These are phyloP conservation scores for Chamaecyparis obtusa DNA, from an alignment of 75 land plant genomes.

Conservation along the genomic window DNA sequence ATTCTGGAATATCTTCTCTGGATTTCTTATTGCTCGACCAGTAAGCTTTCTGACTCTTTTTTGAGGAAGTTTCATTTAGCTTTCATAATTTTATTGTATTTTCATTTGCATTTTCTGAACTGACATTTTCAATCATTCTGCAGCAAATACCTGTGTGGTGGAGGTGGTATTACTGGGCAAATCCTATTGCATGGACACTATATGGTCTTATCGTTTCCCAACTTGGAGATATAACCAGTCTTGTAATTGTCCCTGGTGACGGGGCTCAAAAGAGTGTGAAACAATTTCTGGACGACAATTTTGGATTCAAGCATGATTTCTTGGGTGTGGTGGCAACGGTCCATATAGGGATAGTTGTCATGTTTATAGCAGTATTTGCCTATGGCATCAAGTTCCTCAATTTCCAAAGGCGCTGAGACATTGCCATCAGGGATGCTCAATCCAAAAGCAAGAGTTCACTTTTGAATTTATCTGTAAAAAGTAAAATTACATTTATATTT, in stretches of 20 bases:
- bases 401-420: slow-evolving; percentile 63
- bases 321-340: slow-evolving; percentile 41
- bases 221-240: slow-evolving; percentile 39
- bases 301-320: slow-evolving; percentile 60
- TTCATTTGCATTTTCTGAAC: neutral
- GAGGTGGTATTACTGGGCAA: slow-evolving; percentile 85
- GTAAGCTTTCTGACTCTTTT: slow-evolving; percentile 38
- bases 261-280: slow-evolving; percentile 22
- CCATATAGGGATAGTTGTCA: slow-evolving; percentile 43
- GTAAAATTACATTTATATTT: neutral
- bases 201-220: slow-evolving; percentile 73
- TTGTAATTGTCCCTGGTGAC: slow-evolving; percentile 18
- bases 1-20: slow-evolving; percentile 86
- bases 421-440: neutral
- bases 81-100: neutral
- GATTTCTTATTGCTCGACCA: slow-evolving; percentile 63
- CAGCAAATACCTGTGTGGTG: slow-evolving; percentile 83
- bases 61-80: slow-evolving; percentile 18
- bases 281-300: slow-evolving; percentile 26
- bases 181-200: slow-evolving; percentile 73
- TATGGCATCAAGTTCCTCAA: slow-evolving; percentile 65
- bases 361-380: slow-evolving; percentile 56
- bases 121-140: slow-evolving; percentile 7
- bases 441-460: neutral
- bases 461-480: neutral